Evolutionary conservation across 208 protist species (phyloP), one percentile per base, ranked within the genome.

Genomic region (Leishmania arabica): DNA sequence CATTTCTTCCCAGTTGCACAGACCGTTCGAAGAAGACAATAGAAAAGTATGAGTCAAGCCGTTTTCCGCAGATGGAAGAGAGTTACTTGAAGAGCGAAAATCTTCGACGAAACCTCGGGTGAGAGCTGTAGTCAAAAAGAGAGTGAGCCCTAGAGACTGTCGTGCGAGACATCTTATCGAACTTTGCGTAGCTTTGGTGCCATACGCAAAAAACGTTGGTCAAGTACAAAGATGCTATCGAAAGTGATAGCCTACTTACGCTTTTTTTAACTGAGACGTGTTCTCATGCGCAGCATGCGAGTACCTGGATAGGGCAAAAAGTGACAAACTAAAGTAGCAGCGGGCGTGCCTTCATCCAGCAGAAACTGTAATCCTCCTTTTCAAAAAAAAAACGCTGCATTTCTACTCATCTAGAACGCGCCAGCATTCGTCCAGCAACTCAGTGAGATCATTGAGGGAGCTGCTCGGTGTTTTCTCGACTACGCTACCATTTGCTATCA

Each of bases 361-460:
- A 71, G 7, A n/a, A 72, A 47, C 5, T 70, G 34, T 70, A 47
- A 21, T 70, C 13, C 13, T 70, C 17, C 2, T 49, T 40, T 47
- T 47, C 3, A 0, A 27, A 19, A 78, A 11, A 78, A 73, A 51
- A 66, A 24, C 64, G 53, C 51, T 21, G 17, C 6, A 24, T 34
- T 27, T 70, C n/a, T 80, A 84, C 34, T 75, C 75, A n/a, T 79
- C 77, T 34, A 85, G 72, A 31, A 58, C 69, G 42, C 73, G 62
- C 66, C 86, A 78, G 53, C 79, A 84, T 62, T 88, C 80, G 47
- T 71, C 85, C 60, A 84, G 80, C n/a, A 83, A 62, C 31, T 73
- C 66, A 42, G 78, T 76, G 21, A 86, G 72, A 76, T 81, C 77
- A 56, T 78, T 75, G 17, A 85, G 40, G 2, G 82, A 81, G 31